Evolutionary conservation across 305 asterid species (phyloP).

Genomic region (Withania somnifera): DNA sequence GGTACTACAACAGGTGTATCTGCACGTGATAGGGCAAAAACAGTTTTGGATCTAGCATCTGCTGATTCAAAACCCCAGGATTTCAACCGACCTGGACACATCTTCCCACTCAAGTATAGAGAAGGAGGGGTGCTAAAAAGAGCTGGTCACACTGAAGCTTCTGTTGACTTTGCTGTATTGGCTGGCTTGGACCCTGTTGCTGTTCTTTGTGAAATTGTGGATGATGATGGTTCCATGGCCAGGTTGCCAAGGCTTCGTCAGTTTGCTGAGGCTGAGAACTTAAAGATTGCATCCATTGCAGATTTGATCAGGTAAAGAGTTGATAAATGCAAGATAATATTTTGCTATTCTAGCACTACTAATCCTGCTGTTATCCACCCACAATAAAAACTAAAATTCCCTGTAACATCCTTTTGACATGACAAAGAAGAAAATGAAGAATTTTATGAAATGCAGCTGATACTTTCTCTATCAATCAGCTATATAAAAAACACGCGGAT

Average conservation of each 20-base stretch:
- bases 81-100: constrained; percentile 35
- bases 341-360: too few relatives aligned
- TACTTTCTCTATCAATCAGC: too few relatives aligned
- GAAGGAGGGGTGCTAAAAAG: constrained; percentile 34
- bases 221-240: constrained; percentile 37
- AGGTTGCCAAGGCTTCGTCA: constrained; percentile 23
- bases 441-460: too few relatives aligned
- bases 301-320: constrained; percentile 22
- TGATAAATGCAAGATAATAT: background rate
- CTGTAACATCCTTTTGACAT: too few relatives aligned
- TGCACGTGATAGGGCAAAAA: constrained; percentile 22
- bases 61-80: constrained; percentile 20
- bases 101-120: constrained; percentile 26
- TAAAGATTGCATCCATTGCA: constrained; percentile 23
- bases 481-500: too few relatives aligned
- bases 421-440: too few relatives aligned
- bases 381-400: too few relatives aligned
- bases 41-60: constrained; percentile 17
- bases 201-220: constrained; percentile 27
- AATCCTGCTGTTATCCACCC: too few relatives aligned
- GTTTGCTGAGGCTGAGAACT: constrained; percentile 15
- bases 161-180: constrained; percentile 24
- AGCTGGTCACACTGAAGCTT: constrained; percentile 37
- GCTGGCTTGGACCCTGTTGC: constrained; percentile 27
- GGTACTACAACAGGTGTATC: constrained; percentile 35